Evolutionary conservation across 345 rosid genomes (phyloP).

Genomic region (Citrus reticulata): DNA sequence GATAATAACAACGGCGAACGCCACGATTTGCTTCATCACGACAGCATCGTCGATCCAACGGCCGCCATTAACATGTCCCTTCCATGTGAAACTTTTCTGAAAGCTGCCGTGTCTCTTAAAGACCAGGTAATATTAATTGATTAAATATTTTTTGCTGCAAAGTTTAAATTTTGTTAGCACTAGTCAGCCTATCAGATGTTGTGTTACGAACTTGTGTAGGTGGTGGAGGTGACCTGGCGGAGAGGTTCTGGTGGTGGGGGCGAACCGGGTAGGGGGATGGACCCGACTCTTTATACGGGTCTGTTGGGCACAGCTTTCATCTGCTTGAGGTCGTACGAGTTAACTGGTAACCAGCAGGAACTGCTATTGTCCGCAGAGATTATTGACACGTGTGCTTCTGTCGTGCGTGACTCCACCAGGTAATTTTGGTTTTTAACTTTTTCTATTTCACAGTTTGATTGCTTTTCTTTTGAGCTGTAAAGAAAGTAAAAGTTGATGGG

Average conservation of each 20-base stretch:
- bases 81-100: slow-evolving; percentile 41
- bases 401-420: slow-evolving; percentile 55
- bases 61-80: slow-evolving; percentile 30
- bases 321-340: slow-evolving; percentile 75
- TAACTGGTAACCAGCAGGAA: slow-evolving; percentile 53
- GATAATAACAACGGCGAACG: slow-evolving; percentile 19
- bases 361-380: slow-evolving; percentile 55
- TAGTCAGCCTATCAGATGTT: background rate
- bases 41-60: slow-evolving; percentile 28
- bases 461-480: too few relatives aligned
- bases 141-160: background rate
- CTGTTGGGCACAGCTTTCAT: slow-evolving; percentile 73
- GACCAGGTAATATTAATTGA: slow-evolving; percentile 39
- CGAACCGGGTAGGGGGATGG: slow-evolving; percentile 21
- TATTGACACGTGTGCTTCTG: slow-evolving; percentile 53
- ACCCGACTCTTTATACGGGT: slow-evolving; percentile 75
- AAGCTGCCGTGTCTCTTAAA: slow-evolving; percentile 70
- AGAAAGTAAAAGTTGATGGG: too few relatives aligned
- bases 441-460: too few relatives aligned
- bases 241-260: slow-evolving; percentile 10
- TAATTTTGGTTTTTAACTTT: slow-evolving; percentile 8
- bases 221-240: slow-evolving; percentile 66
- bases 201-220: slow-evolving; percentile 24
- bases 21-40: slow-evolving; percentile 26
- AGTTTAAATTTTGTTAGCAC: too few relatives aligned